phyloP scores from a whole-genome alignment of 2,329 filamentous ascomycete species.

The Trichophyton benhamiae region DNA sequence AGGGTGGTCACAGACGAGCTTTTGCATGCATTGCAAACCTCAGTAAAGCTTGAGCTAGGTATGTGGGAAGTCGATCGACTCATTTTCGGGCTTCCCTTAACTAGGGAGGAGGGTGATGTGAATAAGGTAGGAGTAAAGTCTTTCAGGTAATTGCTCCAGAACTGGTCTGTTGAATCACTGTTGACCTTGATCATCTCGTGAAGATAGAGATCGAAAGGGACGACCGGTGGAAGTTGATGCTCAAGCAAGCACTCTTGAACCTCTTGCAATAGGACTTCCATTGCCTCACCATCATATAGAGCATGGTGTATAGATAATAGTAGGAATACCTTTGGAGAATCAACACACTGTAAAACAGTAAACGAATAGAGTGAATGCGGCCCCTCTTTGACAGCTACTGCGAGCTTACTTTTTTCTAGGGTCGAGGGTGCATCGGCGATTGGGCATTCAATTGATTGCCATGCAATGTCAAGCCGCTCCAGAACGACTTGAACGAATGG shows the following conservation, averaged over 20 bases:
- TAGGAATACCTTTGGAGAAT: conserved; percentile 13
- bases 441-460: conserved; percentile 36
- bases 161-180: conserved; percentile 42
- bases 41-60: conserved; percentile 18
- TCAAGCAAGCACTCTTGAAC: conserved; percentile 48
- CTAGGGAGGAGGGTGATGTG: not conserved
- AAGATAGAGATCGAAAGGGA: conserved; percentile 54
- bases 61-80: conserved; percentile 17
- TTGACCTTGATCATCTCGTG: conserved; percentile 42
- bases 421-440: conserved; percentile 24
- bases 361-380: conserved; percentile 22
- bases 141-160: conserved; percentile 52
- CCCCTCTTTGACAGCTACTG: conserved; percentile 12
- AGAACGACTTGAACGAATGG: conserved; percentile 65
- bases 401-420: conserved; percentile 34
- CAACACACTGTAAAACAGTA: conserved; percentile 10
- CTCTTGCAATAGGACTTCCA: conserved; percentile 57
- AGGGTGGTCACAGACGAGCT: conserved; percentile 50
- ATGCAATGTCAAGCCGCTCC: conserved; percentile 33
- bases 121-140: conserved; percentile 37
- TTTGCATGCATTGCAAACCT: conserved; percentile 40
- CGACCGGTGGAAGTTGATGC: conserved; percentile 35
- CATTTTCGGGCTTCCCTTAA: not conserved
- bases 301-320: conserved; percentile 61
- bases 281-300: conserved; percentile 73